These are phyloP conservation scores for Angophora floribunda DNA, from an alignment of 345 rosid genomes.

Conservation along the genomic window DNA sequence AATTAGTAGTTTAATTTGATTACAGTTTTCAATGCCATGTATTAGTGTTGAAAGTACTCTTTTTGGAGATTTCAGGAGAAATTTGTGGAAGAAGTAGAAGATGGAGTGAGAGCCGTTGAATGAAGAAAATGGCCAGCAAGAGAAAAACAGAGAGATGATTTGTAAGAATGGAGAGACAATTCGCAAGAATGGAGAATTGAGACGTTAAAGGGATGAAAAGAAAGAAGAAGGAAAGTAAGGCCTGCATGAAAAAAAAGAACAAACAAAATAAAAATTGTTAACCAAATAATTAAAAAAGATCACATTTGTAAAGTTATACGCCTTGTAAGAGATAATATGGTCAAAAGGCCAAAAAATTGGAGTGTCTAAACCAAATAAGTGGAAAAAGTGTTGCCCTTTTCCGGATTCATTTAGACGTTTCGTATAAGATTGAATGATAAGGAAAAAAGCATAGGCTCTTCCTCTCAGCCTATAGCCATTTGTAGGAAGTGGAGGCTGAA, in stretches of 20 bases:
- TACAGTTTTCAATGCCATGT: too few relatives aligned
- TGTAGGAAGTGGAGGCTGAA: background rate
- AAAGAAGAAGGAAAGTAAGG: background rate
- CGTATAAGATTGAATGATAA: background rate
- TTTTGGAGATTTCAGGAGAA: background rate
- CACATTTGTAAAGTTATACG: background rate
- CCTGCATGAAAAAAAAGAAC: too few relatives aligned
- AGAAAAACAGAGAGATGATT: background rate
- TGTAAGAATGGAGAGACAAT: background rate
- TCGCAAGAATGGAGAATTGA: too few relatives aligned
- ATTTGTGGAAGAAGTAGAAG: background rate
- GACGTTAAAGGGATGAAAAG: background rate
- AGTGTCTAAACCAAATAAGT: background rate
- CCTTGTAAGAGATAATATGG: accelerated
- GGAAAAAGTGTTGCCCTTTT: too few relatives aligned
- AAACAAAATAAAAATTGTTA: too few relatives aligned
- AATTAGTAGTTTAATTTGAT: too few relatives aligned
- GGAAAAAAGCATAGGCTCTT: background rate
- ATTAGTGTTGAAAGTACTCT: too few relatives aligned
- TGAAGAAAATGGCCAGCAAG: background rate
- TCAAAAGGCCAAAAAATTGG: too few relatives aligned
- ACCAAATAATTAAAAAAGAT: too few relatives aligned
- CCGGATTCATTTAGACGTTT: background rate
- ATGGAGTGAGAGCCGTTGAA: accelerated
- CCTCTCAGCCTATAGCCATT: background rate